Evolutionary conservation across 139 green algal species (phyloP), one percentile per base, ranked within the genome.

Genomic region (Chlorella sp.): DNA sequence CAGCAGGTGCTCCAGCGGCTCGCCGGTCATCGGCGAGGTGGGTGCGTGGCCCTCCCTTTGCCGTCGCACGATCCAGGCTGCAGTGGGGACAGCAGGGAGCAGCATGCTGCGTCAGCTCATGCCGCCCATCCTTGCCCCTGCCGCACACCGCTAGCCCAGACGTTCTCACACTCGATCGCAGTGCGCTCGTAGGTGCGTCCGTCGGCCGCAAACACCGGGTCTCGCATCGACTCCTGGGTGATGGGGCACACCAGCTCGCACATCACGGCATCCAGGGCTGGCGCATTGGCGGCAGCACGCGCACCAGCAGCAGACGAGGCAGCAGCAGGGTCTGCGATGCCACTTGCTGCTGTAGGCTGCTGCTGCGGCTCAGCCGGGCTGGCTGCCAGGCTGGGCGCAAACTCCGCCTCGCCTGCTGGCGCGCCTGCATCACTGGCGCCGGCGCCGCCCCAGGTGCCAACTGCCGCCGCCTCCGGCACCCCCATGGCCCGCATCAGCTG

Each of bases 151-250:
- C 19, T 62, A n/a, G 14, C 53, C 19, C 29, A 8, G 12, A 62
- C 53, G 19, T 8, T n/a, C 53, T 21, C 58, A 64, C 58, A n/a
- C 27, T 64, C 25, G 7, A 64, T 41, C 12, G 58, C 58, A 64
- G n/a, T 21, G 11, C 58, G 58, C 29, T 64, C 58, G 29, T 64
- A 64, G 8, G 58, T 64, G 29, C 41, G 29, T 23, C 58, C 58
- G 41, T 64, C 58, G 5, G 58, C 58, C 58, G 58, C 58, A n/a
- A 64, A 6, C 11, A 64, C 58, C 38, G 58, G 58, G 58, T 64
- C 58, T 8, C 27, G 25, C 58, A 64, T 64, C 8, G 27, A 8
- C 58, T 64, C 58, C 27, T 64, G 58, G 29, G 58, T 64, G 58
- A 64, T 64, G n/a, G 58, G 58, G 29, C 58, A 64, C 58, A 40